These are phyloP conservation scores for Penicillium sp. DNA, from an alignment of 2,329 filamentous ascomycete species.

Conservation along the genomic window DNA sequence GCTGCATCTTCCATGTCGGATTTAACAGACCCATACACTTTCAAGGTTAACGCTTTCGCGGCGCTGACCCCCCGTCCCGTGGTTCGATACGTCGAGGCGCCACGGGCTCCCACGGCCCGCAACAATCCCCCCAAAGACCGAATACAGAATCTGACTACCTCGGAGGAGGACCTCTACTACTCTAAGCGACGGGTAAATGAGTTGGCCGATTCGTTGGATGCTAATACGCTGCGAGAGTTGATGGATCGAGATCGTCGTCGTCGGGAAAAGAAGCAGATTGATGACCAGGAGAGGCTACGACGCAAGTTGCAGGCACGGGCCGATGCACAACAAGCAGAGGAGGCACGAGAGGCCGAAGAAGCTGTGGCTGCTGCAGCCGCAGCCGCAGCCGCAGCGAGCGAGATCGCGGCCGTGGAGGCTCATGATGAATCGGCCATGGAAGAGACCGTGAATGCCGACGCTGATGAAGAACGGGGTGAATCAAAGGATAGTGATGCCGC, in stretches of 20 bases:
- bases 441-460: conserved; percentile 1
- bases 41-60: conserved; percentile 76
- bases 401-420: not conserved
- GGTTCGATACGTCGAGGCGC: conserved; percentile 70
- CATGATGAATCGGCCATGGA: conserved; percentile 3
- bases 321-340: conserved; percentile 57
- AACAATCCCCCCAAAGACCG: conserved; percentile 53
- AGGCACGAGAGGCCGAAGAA: conserved; percentile 41
- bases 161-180: conserved; percentile 58
- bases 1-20: conserved; percentile 76
- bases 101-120: conserved; percentile 55
- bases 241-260: conserved; percentile 87
- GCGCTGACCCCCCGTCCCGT: conserved; percentile 84
- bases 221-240: conserved; percentile 79
- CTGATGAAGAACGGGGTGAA: conserved; percentile 22
- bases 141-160: conserved; percentile 55
- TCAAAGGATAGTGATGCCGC: conserved; percentile 30
- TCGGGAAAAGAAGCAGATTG: conserved; percentile 71
- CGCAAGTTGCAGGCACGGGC: conserved; percentile 47
- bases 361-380: not conserved
- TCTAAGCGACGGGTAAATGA: conserved; percentile 66
- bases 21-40: conserved; percentile 72
- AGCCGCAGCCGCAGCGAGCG: not conserved
- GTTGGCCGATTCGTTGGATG: conserved; percentile 81
- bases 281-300: conserved; percentile 65